Evolutionary conservation across 192 early-diverging fungal genomes (phyloP), one percentile per base, ranked within the genome.

Genomic region (Coemansia sp.): DNA sequence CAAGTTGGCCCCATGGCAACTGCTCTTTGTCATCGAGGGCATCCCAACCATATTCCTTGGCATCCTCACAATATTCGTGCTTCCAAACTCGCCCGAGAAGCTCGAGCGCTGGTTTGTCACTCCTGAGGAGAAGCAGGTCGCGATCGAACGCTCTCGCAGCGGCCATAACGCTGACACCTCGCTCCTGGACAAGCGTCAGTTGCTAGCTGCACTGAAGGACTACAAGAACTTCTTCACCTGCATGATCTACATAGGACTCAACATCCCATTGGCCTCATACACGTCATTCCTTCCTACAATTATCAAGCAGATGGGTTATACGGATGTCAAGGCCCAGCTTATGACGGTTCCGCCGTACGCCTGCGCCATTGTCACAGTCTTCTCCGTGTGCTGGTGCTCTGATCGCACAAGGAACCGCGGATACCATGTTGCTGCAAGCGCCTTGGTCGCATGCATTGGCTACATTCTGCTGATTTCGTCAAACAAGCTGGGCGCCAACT

Each of bases 1-100:
- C 51, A 78, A 68, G 21, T 68, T 89, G 26, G 82, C 86, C 32
- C 84, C 88, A 3, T 92, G 91, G 91, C 80, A 86, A 63, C 85
- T 90, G 80, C 69, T 93, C 32, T 93, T 93, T 68, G 86, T 94
- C 13, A 74, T 90, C 16, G 89, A 91, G 71, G 86, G 87, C 12
- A 62, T 88, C 16, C 87, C 88, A 5, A 89, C 87, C 0, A 84
- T 91, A 36, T 45, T 79, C 0, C 70, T 91, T n/a, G 88, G 87
- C 0, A 40, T 87, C 11, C 6, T 88, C 37, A 80, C 84, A 3
- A 80, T 85, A 39, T 72, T 87, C 12, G 51, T 86, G 6, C 67
- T 91, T 26, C 83, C 87, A 0, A 86, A 90, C 47, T 78, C 78
- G 0, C 89, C 89, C 15, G 63, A 78, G 18, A 73, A 66, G 36